These are phyloP conservation scores for Populus hybrid DNA, from an alignment of 441 rosid genomes.

Conservation along the genomic window DNA sequence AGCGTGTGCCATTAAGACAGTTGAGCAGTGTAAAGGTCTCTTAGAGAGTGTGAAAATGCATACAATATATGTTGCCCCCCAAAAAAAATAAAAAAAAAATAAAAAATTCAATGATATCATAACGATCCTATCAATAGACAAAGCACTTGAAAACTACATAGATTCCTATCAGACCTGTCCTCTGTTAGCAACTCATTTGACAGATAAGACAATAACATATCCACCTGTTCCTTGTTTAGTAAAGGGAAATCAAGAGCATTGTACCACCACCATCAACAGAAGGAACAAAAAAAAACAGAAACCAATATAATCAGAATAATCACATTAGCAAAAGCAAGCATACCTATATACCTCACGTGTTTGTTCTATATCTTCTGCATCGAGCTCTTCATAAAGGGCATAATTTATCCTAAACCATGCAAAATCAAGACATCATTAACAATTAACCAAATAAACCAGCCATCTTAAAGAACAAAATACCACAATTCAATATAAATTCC, in stretches of 20 bases:
- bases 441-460: constrained; percentile 4
- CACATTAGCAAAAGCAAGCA: constrained; percentile 1
- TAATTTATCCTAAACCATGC: constrained; percentile 62
- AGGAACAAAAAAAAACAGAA: background rate
- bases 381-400: constrained; percentile 81
- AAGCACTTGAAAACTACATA: too few species aligned
- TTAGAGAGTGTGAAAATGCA: too few species aligned
- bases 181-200: background rate
- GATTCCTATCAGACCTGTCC: too few species aligned
- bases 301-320: background rate
- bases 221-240: background rate
- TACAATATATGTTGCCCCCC: too few species aligned
- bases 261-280: background rate
- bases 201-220: background rate
- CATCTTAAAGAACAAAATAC: background rate
- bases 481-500: background rate
- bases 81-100: too few species aligned
- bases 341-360: constrained; percentile 69
- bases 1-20: too few species aligned
- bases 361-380: constrained; percentile 64
- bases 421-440: constrained; percentile 3
- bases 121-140: too few species aligned
- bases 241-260: background rate
- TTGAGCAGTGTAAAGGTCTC: too few species aligned
- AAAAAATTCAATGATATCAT: too few species aligned